Percentiles rank a stretch among this genome's conserved stretches.
Conservation (phyloP, 2,329 filamentous ascomycete species). For the Colletotrichum agaves region DNA sequence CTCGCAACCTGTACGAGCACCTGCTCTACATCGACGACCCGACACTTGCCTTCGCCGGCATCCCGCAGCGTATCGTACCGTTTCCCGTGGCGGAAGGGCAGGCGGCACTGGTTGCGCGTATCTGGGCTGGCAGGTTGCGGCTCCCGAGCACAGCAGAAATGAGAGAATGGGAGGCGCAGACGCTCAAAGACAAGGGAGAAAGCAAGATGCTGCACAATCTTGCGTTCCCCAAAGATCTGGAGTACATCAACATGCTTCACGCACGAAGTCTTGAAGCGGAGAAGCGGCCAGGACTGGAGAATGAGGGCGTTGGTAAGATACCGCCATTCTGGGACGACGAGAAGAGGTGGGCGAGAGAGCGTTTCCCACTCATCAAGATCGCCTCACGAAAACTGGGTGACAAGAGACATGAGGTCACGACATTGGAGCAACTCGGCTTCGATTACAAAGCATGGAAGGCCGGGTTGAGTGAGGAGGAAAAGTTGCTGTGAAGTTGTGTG, state of each 20-base stretch:
- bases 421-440: conserved; percentile 61
- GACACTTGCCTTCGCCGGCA: conserved; percentile 72
- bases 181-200: conserved; percentile 62
- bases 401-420: conserved; percentile 47
- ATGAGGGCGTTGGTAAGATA: conserved; percentile 50
- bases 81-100: conserved; percentile 79
- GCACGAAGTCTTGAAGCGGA: conserved; percentile 57
- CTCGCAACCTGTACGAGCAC: conserved; percentile 73
- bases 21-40: conserved; percentile 73
- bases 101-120: conserved; percentile 71
- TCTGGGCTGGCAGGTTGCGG: conserved; percentile 70
- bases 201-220: conserved; percentile 53
- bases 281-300: conserved; percentile 45
- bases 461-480: conserved; percentile 18
- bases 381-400: conserved; percentile 51
- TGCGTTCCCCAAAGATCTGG: conserved; percentile 62
- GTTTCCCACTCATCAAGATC: conserved; percentile 54
- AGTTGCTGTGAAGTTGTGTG: neutral
- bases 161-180: conserved; percentile 67
- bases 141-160: conserved; percentile 68
- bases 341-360: conserved; percentile 52
- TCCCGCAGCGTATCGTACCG: conserved; percentile 77
- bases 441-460: conserved; percentile 48
- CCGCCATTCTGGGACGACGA: conserved; percentile 54
- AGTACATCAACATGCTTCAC: conserved; percentile 69